Conservation (phyloP, 2,329 filamentous ascomycete species). For the Diplodia mutila region DNA sequence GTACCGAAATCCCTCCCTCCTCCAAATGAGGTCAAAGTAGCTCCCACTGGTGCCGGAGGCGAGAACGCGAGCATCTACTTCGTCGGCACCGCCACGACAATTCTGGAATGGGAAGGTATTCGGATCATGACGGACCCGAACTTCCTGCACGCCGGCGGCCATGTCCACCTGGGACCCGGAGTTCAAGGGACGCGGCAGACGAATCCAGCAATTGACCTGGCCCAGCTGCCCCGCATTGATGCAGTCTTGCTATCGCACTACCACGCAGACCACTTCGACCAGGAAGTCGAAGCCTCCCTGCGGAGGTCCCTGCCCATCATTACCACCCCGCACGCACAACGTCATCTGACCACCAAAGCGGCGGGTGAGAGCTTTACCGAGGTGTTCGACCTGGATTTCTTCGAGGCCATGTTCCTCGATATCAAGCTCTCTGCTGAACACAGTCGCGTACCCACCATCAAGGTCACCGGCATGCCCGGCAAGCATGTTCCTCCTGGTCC, state of each 20-base stretch:
- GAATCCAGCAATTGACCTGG: slow-evolving; percentile 63
- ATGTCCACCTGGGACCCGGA: slow-evolving; percentile 68
- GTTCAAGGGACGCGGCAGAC: slow-evolving; percentile 59
- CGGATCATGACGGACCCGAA: slow-evolving; percentile 64
- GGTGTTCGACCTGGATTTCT: slow-evolving; percentile 61
- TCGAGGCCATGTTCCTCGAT: slow-evolving; percentile 56
- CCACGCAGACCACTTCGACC: slow-evolving; percentile 64
- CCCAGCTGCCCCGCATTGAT: slow-evolving; percentile 63
- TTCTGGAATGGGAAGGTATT: slow-evolving; percentile 53
- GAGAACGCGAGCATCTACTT: neutral
- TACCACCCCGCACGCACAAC: slow-evolving; percentile 64
- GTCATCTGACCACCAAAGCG: slow-evolving; percentile 52
- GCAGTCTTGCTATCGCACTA: slow-evolving; percentile 66
- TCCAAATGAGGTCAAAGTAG: neutral
- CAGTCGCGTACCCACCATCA: slow-evolving; percentile 49
- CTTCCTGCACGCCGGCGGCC: slow-evolving; percentile 67
- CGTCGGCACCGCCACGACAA: neutral
- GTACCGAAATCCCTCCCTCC: neutral
- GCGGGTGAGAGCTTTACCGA: slow-evolving; percentile 56
- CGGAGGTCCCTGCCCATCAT: slow-evolving; percentile 63
- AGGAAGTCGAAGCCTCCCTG: slow-evolving; percentile 55
- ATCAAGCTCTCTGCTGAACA: slow-evolving; percentile 33
- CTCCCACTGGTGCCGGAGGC: neutral
- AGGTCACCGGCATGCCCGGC: slow-evolving; percentile 66
- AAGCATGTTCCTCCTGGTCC: slow-evolving; percentile 61